Percentiles rank a stretch among this genome's conserved stretches.
Conservation (phyloP, 495 filamentous ascomycete species). For the Neohortaea acidophila region DNA sequence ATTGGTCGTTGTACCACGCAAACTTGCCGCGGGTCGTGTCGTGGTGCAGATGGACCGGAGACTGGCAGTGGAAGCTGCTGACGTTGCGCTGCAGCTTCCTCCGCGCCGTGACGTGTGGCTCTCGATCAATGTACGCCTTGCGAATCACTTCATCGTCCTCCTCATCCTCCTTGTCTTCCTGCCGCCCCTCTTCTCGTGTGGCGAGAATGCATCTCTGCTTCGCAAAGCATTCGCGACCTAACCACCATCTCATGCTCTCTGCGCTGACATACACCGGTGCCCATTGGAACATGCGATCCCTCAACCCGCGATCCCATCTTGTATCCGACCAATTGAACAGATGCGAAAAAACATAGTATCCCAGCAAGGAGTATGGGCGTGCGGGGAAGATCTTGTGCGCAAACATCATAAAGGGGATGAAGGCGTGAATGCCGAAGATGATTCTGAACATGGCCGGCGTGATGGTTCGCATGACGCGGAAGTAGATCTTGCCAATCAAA, state of each 20-base stretch:
- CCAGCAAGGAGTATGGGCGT: slow-evolving; percentile 63
- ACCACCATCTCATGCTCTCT: slow-evolving; percentile 93
- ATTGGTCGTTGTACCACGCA: slow-evolving; percentile 70
- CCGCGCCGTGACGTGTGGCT: slow-evolving; percentile 10
- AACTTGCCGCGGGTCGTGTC: slow-evolving; percentile 19
- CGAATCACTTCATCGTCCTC: slow-evolving; percentile 22
- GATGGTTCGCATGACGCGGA: slow-evolving; percentile 81
- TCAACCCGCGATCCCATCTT: slow-evolving; percentile 70
- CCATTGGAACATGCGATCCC: slow-evolving; percentile 80
- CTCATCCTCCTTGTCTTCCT: slow-evolving; percentile 48
- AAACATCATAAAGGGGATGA: slow-evolving; percentile 89
- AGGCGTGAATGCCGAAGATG: slow-evolving; percentile 85
- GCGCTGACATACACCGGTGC: slow-evolving; percentile 78
- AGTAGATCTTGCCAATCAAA: slow-evolving; percentile 71
- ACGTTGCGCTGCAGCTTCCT: slow-evolving; percentile 10
- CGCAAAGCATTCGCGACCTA: slow-evolving; percentile 81
- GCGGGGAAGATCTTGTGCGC: slow-evolving; percentile 54
- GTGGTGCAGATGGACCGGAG: slow-evolving; percentile 9
- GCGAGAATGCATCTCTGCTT: slow-evolving; percentile 80
- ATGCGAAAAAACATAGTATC: slow-evolving; percentile 80
- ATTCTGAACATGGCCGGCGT: slow-evolving; percentile 60
- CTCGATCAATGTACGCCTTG: slow-evolving; percentile 14
- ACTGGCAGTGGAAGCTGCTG: slow-evolving; percentile 8
- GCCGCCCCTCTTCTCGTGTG: slow-evolving; percentile 49
- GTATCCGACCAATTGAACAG: slow-evolving; percentile 80